Conservation (phyloP, 2,329 filamentous ascomycete genomes). For the Talaromyces sp. region DNA sequence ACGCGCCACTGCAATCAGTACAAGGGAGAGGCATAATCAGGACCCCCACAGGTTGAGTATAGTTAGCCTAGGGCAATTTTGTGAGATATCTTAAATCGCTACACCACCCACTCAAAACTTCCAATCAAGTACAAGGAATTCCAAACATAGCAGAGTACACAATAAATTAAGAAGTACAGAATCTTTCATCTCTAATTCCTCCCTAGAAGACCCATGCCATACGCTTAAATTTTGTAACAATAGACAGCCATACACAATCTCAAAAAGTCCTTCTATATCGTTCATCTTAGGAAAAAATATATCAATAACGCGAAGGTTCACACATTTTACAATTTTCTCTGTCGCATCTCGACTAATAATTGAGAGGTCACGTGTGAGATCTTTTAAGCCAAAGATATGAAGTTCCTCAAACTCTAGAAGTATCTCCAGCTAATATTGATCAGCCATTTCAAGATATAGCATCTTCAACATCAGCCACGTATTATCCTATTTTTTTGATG, state of each 20-base stretch:
- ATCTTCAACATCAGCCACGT: no score
- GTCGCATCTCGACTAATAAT: no score
- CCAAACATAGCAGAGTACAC: neutral
- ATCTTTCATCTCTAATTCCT: neutral
- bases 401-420: no score
- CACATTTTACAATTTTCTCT: conserved; percentile 1
- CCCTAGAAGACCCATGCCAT: no score
- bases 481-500: no score
- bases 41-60: neutral
- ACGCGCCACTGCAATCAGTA: neutral
- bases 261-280: no score
- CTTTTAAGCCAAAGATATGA: no score
- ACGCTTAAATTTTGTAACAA: neutral
- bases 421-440: no score
- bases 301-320: neutral
- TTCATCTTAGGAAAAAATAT: no score
- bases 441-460: no score
- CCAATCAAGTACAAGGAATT: neutral
- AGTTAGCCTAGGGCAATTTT: neutral
- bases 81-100: neutral
- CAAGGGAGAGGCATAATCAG: neutral
- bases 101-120: neutral
- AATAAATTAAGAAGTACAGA: neutral
- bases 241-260: neutral
- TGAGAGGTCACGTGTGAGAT: no score